Base-by-base conservation (phyloP, 352 stramenopile species). In the Peronosclerospora sorghi region DNA sequence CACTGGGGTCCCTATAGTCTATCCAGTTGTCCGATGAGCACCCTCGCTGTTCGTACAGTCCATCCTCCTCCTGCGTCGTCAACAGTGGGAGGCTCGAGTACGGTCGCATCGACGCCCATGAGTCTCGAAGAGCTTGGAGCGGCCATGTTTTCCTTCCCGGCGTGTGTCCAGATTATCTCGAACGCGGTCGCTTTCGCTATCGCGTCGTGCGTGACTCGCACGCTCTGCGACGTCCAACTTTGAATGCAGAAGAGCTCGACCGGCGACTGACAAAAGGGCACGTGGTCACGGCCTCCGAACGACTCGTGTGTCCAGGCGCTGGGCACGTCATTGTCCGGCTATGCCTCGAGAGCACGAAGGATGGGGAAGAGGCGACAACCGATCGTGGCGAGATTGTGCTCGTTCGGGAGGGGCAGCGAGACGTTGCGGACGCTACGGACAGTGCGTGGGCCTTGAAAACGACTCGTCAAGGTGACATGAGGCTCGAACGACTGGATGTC, bases 361-460 rank as follows among this genome's bases (percentile, higher is more conserved):
- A 2, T 26, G 35, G 10, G 23, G 9, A 12, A 49, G 51, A 21
- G 20, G 40, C 21, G 34, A 51, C 8, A 26, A 41, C 39, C 43
- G 50, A 19, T 14, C 29, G 41, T 35, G 46, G 42, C n/a, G 34
- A 65, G 32, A 9, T 59, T 6, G 49, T 54, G 28, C 39, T 65
- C 4, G 35, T 64, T 14, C 46, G 45, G 12, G 56, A 64, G 32
- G 54, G 54, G 0, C 39, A 62, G 26, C 53, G 59, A 7, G 50
- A 62, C n/a, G 49, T 50, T 12, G 49, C 64, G 39, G 54, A 50
- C 34, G 59, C 79, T 23, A 53, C 56, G 23, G 50, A 64, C 2
- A 72, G 72, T 7, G 39, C 78, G 0, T 86, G 72, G 74, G 66
- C 69, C 8, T 86, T 80, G 38, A 69, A 83, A 54, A 84, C 76